Evolutionary conservation across 306 rosid genomes (phyloP).

Genomic region (Begonia fuchsioides): DNA sequence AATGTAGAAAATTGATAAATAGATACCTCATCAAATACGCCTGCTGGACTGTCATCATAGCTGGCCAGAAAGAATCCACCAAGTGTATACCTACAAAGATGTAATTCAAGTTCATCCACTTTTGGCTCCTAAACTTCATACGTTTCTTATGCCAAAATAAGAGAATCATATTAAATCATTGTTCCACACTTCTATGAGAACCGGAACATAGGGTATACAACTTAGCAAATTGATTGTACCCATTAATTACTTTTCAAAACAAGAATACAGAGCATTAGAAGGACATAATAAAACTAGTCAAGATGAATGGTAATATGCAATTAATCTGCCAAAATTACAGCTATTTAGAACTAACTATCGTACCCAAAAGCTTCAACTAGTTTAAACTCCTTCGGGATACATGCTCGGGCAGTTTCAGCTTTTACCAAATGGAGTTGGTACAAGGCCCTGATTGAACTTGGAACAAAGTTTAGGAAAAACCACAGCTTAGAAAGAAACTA

Average conservation of each 20-base stretch:
- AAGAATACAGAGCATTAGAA: not conserved
- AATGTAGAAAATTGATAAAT: not conserved
- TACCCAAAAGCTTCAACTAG: conserved; percentile 90
- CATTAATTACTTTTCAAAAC: not conserved
- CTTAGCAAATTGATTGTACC: not conserved
- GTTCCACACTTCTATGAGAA: not conserved
- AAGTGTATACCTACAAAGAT: conserved; percentile 56
- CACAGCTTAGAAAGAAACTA: not conserved
- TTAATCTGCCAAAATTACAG: not conserved
- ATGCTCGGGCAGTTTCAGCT: conserved; percentile 58
- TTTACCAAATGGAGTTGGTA: conserved; percentile 90
- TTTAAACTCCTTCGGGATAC: conserved; percentile 75
- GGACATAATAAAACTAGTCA: not conserved
- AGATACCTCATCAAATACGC: conserved; percentile 75
- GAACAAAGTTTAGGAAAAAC: too few relatives aligned
- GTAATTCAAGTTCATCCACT: conserved; percentile 4
- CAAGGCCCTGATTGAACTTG: conserved; percentile 13
- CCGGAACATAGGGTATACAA: too few relatives aligned
- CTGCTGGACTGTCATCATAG: conserved; percentile 87
- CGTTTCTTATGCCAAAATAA: not conserved
- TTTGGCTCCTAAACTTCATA: not conserved
- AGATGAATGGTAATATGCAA: not conserved
- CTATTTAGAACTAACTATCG: not conserved
- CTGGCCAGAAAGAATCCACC: conserved; percentile 94
- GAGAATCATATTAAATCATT: not conserved